A percentile compares a stretch with the other conserved stretches of the same genome.
Evolutionary conservation across 495 filamentous ascomycete species (phyloP).

Genomic region (Annulohypoxylon nitens): DNA sequence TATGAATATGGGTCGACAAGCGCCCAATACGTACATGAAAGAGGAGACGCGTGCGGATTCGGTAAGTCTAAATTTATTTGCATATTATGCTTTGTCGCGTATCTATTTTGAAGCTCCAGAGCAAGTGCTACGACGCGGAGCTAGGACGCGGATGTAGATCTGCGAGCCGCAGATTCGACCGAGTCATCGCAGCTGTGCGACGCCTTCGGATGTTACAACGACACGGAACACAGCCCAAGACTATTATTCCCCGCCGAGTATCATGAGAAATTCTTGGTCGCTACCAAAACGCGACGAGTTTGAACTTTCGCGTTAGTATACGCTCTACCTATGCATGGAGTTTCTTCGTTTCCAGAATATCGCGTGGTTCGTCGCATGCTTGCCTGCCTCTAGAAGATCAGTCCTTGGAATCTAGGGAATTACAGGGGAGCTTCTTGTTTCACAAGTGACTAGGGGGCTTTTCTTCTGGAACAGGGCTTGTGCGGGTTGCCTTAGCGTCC

Average conservation of each 20-base stretch:
- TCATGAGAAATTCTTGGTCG: conserved; percentile 13
- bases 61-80: conserved; percentile 45
- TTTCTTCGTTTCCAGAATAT: conserved; percentile 43
- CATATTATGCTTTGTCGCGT: background rate
- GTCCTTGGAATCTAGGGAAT: conserved; percentile 49
- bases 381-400: conserved; percentile 40
- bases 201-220: conserved; percentile 21
- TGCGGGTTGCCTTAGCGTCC: conserved; percentile 47
- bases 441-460: conserved; percentile 47
- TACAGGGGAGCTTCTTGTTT: conserved; percentile 53
- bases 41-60: conserved; percentile 48
- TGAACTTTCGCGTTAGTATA: conserved; percentile 37
- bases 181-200: conserved; percentile 34
- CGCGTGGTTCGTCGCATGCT: conserved; percentile 45
- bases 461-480: conserved; percentile 51
- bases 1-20: conserved; percentile 53
- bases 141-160: conserved; percentile 44
- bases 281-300: conserved; percentile 27
- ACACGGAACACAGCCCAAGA: background rate
- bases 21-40: conserved; percentile 48
- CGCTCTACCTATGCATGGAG: conserved; percentile 16
- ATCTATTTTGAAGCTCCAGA: conserved; percentile 24
- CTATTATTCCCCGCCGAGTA: conserved; percentile 8
- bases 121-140: conserved; percentile 43
- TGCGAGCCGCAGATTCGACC: conserved; percentile 39